These are phyloP conservation scores for Auricularia heimuer DNA, from an alignment of 768 basidiomycete genomes.

Conservation along the genomic window DNA sequence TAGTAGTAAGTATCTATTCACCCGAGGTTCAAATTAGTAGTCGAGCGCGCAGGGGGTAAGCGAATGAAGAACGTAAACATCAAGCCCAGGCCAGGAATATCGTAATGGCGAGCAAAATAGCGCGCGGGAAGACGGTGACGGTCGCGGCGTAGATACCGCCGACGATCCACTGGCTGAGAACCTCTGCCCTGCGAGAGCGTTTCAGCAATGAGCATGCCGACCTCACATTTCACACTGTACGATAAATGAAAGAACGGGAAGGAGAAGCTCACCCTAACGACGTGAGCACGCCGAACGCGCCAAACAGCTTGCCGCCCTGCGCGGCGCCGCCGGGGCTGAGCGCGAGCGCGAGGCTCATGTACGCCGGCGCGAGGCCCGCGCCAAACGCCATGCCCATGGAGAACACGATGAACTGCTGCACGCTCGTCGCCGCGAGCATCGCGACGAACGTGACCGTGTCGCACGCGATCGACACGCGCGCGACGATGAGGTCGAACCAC, in stretches of 20 bases:
- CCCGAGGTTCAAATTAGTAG: no score
- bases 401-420: neutral
- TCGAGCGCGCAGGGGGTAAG: neutral
- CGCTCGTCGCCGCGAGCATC: neutral
- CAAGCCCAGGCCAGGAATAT: neutral
- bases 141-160: neutral
- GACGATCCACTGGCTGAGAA: neutral
- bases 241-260: no score
- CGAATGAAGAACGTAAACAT: neutral
- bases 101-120: neutral
- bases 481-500: neutral
- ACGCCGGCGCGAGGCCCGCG: neutral
- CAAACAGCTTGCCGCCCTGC: neutral
- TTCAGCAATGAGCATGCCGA: no score
- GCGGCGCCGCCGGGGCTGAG: neutral
- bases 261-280: neutral
- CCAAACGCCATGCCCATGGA: neutral
- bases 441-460: neutral
- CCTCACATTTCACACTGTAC: no score
- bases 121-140: neutral
- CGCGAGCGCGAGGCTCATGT: conserved; percentile 2
- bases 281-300: neutral
- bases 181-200: neutral
- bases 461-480: neutral
- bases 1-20: no score